phyloP scores from a whole-genome alignment of 371 early-diverging fungal species.

The Syncephalis plumigaleata region DNA sequence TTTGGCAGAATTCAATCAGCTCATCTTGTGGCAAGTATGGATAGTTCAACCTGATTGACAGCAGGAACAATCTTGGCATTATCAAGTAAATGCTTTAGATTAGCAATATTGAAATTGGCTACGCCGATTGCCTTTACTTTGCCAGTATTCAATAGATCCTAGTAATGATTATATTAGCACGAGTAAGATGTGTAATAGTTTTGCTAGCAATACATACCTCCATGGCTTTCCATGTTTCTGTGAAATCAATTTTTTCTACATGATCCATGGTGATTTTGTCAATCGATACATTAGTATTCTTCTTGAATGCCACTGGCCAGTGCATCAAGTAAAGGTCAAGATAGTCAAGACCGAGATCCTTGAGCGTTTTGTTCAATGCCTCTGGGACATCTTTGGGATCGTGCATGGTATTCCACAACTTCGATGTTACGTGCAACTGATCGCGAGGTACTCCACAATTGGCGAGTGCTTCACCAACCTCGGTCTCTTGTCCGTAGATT shows the following conservation, averaged over 20 bases:
- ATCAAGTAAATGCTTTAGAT: conserved; percentile 45
- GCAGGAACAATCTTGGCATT: conserved; percentile 58
- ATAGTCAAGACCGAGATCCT: conserved; percentile 59
- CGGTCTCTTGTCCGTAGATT: conserved; percentile 61
- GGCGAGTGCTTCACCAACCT: conserved; percentile 58
- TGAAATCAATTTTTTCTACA: conserved; percentile 22
- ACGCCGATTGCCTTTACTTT: conserved; percentile 40
- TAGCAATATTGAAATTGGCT: conserved; percentile 39
- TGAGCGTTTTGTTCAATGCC: conserved; percentile 42
- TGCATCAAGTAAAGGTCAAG: conserved; percentile 78
- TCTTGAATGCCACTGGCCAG: conserved; percentile 19
- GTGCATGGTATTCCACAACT: conserved; percentile 80
- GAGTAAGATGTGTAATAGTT: conserved; percentile 16
- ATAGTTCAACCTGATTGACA: conserved; percentile 79
- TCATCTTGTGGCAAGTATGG: conserved; percentile 68
- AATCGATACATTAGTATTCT: neutral
- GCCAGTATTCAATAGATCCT: conserved; percentile 33
- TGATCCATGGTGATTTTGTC: conserved; percentile 1
- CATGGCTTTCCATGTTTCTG: conserved; percentile 59
- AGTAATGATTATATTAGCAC: conserved; percentile 60
- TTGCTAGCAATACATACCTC: conserved; percentile 27
- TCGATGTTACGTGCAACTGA: conserved; percentile 73
- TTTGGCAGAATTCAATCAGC: conserved; percentile 45
- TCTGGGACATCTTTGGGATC: conserved; percentile 45
- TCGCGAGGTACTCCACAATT: conserved; percentile 36